phyloP scores from a whole-genome alignment of 371 early-diverging fungal genomes.

The Lichtheimia corymbifera region DNA sequence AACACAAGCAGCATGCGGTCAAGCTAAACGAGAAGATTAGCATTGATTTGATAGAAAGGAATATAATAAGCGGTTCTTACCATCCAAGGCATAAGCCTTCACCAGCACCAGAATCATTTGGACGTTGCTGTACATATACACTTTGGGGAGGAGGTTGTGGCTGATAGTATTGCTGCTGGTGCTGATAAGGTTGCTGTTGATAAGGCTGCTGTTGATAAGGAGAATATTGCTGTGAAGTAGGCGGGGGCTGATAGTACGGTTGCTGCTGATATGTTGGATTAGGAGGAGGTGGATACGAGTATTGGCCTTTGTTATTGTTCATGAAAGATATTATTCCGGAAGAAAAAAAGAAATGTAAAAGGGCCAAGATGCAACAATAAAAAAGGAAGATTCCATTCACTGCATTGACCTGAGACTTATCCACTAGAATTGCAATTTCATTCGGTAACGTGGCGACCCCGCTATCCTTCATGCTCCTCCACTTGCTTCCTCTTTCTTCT shows the following conservation, averaged over 20 bases:
- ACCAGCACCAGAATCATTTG: constrained; percentile 16
- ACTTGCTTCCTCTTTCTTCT: constrained; percentile 4
- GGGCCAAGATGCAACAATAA: no score
- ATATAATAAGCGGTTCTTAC: constrained; percentile 10
- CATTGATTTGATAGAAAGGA: no score
- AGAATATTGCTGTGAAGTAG: constrained; percentile 10
- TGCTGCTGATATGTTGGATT: no score
- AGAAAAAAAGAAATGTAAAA: no score
- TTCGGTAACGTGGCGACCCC: constrained; percentile 30
- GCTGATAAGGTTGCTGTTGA: not conserved
- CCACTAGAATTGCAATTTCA: no score
- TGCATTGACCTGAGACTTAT: no score
- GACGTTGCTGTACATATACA: constrained; percentile 20
- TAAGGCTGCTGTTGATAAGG: constrained; percentile 7
- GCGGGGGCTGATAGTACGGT: constrained; percentile 11
- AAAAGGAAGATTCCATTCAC: no score
- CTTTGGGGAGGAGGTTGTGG: constrained; percentile 11
- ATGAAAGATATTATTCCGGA: no score
- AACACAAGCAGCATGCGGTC: constrained; percentile 43
- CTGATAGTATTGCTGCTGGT: constrained; percentile 16
- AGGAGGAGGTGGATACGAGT: no score
- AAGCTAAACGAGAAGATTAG: constrained; percentile 18
- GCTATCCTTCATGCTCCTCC: constrained; percentile 8
- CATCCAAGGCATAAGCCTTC: constrained; percentile 41
- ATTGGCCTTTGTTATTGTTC: no score